A percentile compares a stretch with the other conserved stretches of the same genome.
These are phyloP conservation scores for Phalaenopsis equestris DNA, from an alignment of 106 monocot genomes.

Conservation along the genomic window DNA sequence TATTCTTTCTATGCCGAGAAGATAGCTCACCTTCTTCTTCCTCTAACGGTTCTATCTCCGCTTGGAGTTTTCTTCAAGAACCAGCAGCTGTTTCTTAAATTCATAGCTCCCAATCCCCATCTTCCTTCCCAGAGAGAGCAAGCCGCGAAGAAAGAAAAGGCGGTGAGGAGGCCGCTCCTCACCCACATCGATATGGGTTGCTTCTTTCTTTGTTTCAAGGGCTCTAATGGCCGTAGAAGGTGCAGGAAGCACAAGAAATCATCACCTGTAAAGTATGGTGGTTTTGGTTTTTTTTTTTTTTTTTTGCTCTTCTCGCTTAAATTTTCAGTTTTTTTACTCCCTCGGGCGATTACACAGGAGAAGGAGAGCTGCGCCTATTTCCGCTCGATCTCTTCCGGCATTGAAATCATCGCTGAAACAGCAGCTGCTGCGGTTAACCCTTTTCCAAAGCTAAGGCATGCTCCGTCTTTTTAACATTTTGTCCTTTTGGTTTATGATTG, in stretches of 20 bases:
- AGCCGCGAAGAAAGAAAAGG: neutral
- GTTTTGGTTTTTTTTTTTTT: neutral
- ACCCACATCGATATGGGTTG: slow-evolving; percentile 7
- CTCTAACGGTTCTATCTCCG: neutral
- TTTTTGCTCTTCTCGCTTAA: neutral
- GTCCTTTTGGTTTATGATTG: neutral
- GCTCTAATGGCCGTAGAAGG: neutral
- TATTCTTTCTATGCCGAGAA: neutral
- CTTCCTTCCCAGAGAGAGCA: neutral
- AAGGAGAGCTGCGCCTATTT: neutral
- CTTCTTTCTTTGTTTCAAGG: slow-evolving; percentile 12
- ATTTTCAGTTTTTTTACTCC: neutral
- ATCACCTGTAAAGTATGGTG: neutral
- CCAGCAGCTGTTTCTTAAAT: neutral
- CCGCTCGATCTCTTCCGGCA: neutral
- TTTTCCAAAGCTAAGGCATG: slow-evolving; percentile 20
- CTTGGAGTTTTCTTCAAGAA: neutral
- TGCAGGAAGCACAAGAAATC: slow-evolving; percentile 1
- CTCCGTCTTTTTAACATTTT: too few relatives aligned
- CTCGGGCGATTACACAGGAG: neutral
- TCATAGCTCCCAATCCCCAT: neutral
- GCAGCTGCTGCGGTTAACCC: neutral
- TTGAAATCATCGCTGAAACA: slow-evolving; percentile 3
- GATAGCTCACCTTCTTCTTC: neutral
- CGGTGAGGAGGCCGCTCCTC: neutral